These are phyloP conservation scores for Magnaporthiopsis incrustans DNA, from an alignment of 2,329 filamentous ascomycete species.

Conservation along the genomic window DNA sequence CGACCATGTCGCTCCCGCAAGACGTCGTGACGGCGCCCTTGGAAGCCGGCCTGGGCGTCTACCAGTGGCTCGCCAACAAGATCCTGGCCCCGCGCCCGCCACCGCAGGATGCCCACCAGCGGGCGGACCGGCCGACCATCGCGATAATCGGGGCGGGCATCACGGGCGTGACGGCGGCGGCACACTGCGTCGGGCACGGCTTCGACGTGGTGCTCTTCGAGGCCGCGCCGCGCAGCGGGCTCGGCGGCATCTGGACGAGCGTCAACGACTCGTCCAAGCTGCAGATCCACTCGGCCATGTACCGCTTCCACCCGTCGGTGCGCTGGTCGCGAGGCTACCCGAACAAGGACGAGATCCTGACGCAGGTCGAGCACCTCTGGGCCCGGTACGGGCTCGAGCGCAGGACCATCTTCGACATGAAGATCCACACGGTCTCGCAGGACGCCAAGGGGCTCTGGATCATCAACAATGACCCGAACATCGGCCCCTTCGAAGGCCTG, in stretches of 20 bases:
- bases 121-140: slow-evolving; percentile 51
- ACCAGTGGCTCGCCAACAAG: slow-evolving; percentile 56
- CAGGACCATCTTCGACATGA: slow-evolving; percentile 64
- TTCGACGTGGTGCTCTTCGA: slow-evolving; percentile 79
- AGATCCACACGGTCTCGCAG: slow-evolving; percentile 58
- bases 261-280: slow-evolving; percentile 14
- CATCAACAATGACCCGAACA: slow-evolving; percentile 56
- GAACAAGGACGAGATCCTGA: slow-evolving; percentile 64
- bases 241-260: slow-evolving; percentile 72
- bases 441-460: slow-evolving; percentile 50
- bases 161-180: slow-evolving; percentile 68
- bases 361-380: slow-evolving; percentile 66
- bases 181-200: slow-evolving; percentile 77
- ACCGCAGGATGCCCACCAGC: slow-evolving; percentile 48
- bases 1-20: neutral
- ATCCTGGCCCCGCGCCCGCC: slow-evolving; percentile 66
- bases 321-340: slow-evolving; percentile 72
- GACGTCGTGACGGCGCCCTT: slow-evolving; percentile 30
- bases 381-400: slow-evolving; percentile 62
- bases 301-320: slow-evolving; percentile 76
- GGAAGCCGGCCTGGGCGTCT: slow-evolving; percentile 53
- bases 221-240: slow-evolving; percentile 51
- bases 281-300: slow-evolving; percentile 74
- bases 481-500: slow-evolving; percentile 71
- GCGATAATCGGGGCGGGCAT: slow-evolving; percentile 65